These are phyloP conservation scores for Backusella liffmaniae DNA, from an alignment of 192 early-diverging fungal species.

Conservation along the genomic window DNA sequence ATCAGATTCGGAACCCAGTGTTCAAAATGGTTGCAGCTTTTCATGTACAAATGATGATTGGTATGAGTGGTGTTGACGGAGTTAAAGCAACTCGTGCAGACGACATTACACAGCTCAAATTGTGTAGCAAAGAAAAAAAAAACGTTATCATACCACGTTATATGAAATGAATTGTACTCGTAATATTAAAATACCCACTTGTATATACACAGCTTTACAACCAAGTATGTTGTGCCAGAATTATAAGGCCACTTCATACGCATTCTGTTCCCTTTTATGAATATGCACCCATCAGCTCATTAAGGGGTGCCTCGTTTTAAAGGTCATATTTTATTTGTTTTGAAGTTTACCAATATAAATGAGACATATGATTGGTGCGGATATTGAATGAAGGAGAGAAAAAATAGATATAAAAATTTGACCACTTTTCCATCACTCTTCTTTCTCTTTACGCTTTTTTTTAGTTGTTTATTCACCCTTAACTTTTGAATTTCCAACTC, in stretches of 20 bases:
- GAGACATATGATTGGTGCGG: not conserved
- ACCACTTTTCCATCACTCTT: not conserved
- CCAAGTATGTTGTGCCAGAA: not conserved
- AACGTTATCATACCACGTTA: not conserved
- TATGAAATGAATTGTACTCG: not conserved
- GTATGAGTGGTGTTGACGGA: not conserved
- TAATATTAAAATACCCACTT: not conserved
- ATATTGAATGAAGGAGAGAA: not conserved
- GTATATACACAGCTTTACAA: not conserved
- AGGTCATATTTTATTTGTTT: not conserved
- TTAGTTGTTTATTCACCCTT: conserved; percentile 9
- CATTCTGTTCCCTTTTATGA: not conserved
- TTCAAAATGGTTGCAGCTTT: not conserved
- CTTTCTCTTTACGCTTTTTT: conserved; percentile 1
- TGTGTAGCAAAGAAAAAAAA: not conserved
- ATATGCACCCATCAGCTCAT: not conserved
- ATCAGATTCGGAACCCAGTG: too few relatives aligned
- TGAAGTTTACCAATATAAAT: not conserved
- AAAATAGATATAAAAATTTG: not conserved
- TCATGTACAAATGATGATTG: not conserved
- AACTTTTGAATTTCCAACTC: conserved; percentile 9
- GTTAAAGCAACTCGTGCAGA: conserved; percentile 3
- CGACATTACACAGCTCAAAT: not conserved
- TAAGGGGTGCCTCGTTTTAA: not conserved
- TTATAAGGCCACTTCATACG: not conserved